Evolutionary conservation across 352 stramenopile species (phyloP).

Genomic region (Pythium guiyangense): DNA sequence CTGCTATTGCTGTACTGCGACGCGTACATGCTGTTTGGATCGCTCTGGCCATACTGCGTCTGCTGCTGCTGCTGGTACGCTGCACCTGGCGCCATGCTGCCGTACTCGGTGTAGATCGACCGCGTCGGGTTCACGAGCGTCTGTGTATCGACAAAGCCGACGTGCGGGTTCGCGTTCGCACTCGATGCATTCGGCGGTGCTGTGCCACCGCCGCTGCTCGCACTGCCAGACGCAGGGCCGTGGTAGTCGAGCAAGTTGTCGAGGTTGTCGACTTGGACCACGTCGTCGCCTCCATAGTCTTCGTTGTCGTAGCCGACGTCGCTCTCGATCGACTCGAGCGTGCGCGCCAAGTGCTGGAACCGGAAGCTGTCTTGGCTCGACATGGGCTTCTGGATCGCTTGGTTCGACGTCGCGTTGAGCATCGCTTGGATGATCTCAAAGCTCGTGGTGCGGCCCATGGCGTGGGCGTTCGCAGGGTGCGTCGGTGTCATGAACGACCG

Average conservation of each 20-base stretch:
- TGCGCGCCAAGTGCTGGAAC: constrained; percentile 77
- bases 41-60: constrained; percentile 24
- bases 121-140: constrained; percentile 51
- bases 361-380: constrained; percentile 84
- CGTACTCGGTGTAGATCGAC: constrained; percentile 51
- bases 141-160: constrained; percentile 67
- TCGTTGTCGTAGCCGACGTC: constrained; percentile 82
- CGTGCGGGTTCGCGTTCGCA: constrained; percentile 7
- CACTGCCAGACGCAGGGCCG: constrained; percentile 10
- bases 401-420: constrained; percentile 81
- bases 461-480: constrained; percentile 11
- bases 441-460: constrained; percentile 76
- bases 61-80: constrained; percentile 20
- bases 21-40: constrained; percentile 25
- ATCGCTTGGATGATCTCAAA: constrained; percentile 88
- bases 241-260: constrained; percentile 84
- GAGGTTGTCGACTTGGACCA: constrained; percentile 82
- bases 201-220: not conserved
- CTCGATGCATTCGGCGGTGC: constrained; percentile 1
- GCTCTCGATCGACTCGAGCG: constrained; percentile 76
- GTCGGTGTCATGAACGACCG: constrained; percentile 59
- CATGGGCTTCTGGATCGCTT: constrained; percentile 85
- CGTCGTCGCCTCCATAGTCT: constrained; percentile 75
- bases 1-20: constrained; percentile 9
- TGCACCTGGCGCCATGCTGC: constrained; percentile 4